Conservation (phyloP, 768 basidiomycete species). For the Agaricus blazei region DNA sequence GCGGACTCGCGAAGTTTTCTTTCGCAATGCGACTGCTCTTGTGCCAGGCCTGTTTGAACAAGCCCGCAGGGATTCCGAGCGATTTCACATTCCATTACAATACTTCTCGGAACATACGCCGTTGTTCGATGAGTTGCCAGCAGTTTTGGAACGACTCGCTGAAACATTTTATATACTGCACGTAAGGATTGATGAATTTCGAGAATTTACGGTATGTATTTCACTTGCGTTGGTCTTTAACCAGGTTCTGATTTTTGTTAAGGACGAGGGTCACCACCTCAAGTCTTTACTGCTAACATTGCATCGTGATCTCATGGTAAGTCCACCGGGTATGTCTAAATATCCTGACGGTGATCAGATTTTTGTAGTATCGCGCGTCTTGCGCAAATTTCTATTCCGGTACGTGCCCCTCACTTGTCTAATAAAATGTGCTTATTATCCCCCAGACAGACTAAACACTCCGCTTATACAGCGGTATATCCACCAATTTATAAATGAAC, state of each 20-base stretch:
- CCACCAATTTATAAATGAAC: constrained; percentile 5
- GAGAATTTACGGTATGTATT: not conserved
- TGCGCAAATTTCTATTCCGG: constrained; percentile 3
- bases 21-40: not conserved
- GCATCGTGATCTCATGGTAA: constrained; percentile 2
- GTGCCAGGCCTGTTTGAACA: not conserved
- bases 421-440: not conserved
- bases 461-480: constrained; percentile 3
- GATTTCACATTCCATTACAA: not conserved
- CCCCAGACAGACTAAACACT: constrained; percentile 3
- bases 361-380: constrained; percentile 3
- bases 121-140: not conserved
- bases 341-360: not conserved
- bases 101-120: not conserved
- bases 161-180: not conserved
- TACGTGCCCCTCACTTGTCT: not conserved
- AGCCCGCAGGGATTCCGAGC: not conserved
- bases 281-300: not conserved
- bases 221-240: no score
- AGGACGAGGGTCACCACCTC: constrained; percentile 2
- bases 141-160: not conserved
- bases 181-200: constrained; percentile 2
- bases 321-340: not conserved
- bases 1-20: constrained; percentile 1
- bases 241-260: not conserved